Percentiles rank a stretch among this genome's conserved stretches.
Conservation (phyloP, 2,329 filamentous ascomycete genomes). For the Botryosphaeria dothidea region DNA sequence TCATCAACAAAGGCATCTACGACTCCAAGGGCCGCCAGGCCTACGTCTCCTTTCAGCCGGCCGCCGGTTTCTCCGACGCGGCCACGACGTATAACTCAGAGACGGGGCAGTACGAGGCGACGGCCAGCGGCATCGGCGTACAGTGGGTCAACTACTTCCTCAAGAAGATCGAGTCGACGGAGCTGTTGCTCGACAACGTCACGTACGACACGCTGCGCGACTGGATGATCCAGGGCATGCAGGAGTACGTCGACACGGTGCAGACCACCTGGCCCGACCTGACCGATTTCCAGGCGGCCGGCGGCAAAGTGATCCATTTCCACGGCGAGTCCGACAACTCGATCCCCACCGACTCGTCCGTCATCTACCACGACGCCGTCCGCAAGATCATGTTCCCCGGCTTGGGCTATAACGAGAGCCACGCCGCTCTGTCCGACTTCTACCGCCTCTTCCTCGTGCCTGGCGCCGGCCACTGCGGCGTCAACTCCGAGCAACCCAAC, state of each 20-base stretch:
- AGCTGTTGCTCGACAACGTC: constrained; percentile 30
- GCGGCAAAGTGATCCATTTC: constrained; percentile 60
- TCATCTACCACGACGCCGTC: constrained; percentile 58
- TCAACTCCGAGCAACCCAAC: constrained; percentile 3
- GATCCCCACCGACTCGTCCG: constrained; percentile 55
- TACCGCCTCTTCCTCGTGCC: constrained; percentile 59
- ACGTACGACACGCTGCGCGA: constrained; percentile 58
- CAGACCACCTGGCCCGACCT: constrained; percentile 58
- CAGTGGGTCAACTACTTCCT: constrained; percentile 48
- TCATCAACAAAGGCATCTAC: constrained; percentile 40
- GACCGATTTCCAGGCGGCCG: constrained; percentile 48
- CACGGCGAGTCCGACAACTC: constrained; percentile 58
- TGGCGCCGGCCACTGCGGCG: constrained; percentile 54
- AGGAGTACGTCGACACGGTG: constrained; percentile 51
- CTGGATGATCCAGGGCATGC: constrained; percentile 53
- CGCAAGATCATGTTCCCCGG: constrained; percentile 52
- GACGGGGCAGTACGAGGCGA: constrained; percentile 34
- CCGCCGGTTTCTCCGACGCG: constrained; percentile 35
- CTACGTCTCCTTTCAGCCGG: constrained; percentile 43
- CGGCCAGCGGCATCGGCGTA: constrained; percentile 34
- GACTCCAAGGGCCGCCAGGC: constrained; percentile 42
- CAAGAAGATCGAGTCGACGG: constrained; percentile 23
- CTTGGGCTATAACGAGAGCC: constrained; percentile 39
- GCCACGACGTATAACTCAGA: constrained; percentile 37
- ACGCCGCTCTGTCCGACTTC: constrained; percentile 50